These are phyloP conservation scores for Batkoa obscura DNA, from an alignment of 371 early-diverging fungal genomes.

Conservation along the genomic window DNA sequence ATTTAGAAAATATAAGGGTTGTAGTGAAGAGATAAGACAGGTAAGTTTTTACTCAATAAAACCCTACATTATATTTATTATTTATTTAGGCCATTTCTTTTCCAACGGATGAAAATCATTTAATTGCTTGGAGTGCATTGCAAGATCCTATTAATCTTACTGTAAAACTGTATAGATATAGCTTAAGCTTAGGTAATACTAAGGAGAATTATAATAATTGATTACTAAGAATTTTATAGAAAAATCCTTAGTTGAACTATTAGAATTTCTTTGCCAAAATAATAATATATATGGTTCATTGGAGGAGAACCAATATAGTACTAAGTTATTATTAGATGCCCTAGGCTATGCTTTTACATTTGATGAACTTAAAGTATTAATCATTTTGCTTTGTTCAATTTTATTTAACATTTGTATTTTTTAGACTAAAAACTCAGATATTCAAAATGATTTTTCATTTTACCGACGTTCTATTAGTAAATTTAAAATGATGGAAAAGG, in stretches of 20 bases:
- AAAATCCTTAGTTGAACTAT: neutral
- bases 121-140: conserved; percentile 1
- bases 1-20: conserved; percentile 1
- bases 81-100: conserved; percentile 4
- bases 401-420: neutral
- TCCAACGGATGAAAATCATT: neutral
- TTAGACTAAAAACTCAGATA: conserved; percentile 73
- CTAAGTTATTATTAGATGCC: conserved; percentile 55
- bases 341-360: conserved; percentile 73
- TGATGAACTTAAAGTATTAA: conserved; percentile 71
- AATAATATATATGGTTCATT: conserved; percentile 35
- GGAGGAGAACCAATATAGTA: conserved; percentile 53
- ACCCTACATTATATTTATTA: neutral
- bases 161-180: neutral
- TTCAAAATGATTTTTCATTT: conserved; percentile 92
- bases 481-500: conserved; percentile 34
- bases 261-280: neutral
- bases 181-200: neutral
- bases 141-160: neutral
- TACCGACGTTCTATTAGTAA: conserved; percentile 78
- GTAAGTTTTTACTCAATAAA: neutral
- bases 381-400: neutral
- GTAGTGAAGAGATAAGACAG: conserved; percentile 5
- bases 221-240: neutral
- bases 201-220: too few species aligned